phyloP scores from a whole-genome alignment of 73 alveolate species.

The Paramecium sonneborni region DNA sequence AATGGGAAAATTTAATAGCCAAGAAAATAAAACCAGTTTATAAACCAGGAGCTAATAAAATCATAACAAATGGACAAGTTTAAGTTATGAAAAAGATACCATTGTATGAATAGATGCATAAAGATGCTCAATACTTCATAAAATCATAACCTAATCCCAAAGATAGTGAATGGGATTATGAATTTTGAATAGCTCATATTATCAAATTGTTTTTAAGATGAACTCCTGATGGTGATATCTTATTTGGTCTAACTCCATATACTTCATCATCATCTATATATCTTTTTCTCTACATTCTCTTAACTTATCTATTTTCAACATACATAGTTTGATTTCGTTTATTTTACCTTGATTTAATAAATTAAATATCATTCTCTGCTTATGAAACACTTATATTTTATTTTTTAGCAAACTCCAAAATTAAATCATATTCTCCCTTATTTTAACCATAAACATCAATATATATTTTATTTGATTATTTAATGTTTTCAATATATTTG shows the following conservation, averaged over 20 bases:
- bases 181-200: slow-evolving; percentile 18
- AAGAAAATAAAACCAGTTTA: not conserved
- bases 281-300: not conserved
- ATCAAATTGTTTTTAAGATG: not conserved
- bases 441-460: not conserved
- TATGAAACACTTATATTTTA: not conserved
- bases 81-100: not conserved
- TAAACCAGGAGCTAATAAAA: slow-evolving; percentile 15
- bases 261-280: not conserved
- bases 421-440: not conserved
- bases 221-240: not conserved
- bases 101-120: not conserved
- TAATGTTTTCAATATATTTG: not conserved
- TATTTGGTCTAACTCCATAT: slow-evolving; percentile 20
- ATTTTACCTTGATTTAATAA: not conserved
- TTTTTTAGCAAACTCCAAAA: not conserved
- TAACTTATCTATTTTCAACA: too few relatives aligned
- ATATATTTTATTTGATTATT: not conserved
- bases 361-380: not conserved
- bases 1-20: slow-evolving; percentile 48
- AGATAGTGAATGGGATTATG: slow-evolving; percentile 45
- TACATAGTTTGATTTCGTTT: not conserved
- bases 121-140: not conserved
- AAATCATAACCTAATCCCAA: slow-evolving; percentile 21
- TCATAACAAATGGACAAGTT: not conserved